Evolutionary conservation across 805 yeast genomes (phyloP), one percentile per base, ranked within the genome.

Genomic region (Cyberlindnera euphorbiae): DNA sequence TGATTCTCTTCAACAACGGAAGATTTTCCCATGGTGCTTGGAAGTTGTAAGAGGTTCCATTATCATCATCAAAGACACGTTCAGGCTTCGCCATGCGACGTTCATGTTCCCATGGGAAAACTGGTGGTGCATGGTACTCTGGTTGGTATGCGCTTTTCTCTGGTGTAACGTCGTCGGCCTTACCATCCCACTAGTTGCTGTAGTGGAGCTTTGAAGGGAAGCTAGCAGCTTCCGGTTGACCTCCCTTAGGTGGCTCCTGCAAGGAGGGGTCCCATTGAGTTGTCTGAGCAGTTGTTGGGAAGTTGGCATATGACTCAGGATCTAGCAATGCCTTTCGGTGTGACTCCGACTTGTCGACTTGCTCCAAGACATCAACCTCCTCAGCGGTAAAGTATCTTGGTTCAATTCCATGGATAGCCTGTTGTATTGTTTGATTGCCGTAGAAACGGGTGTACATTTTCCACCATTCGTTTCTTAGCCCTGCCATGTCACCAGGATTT

Each of bases 191-290:
- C 13, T 39, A 38, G 29, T 44, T 38, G 15, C 30, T 22, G 17
- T 39, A 45, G 24, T 45, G 42, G 10, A 46, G 17, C 17, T 46
- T 46, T 4, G 39, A 24, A 7, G 55, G 53, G 44, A 57, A 47
- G 10, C 31, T 13, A 2, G 45, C 47, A 17, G 59, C 59, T 31
- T 56, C 55, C 15, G 61, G 54, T 19, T 23, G 36, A 9, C 57
- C 54, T 26, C 47, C 38, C 26, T 44, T 49, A 16, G 77, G 76
- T 8, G 76, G 76, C 8, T 63, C 59, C 30, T 59, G 64, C 10
- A 35, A 46, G 2, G 71, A 56, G 7, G 77, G 69, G 36, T 71
- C 65, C 77, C 77, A 72, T 47, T 41, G 39, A 17, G 18, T 11
- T n/a, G 33, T 32, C 3, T 42, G 37, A 17, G 38, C 29, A 22